These are phyloP conservation scores for Microcera coccophila DNA, from an alignment of 2,329 filamentous ascomycete genomes.

Conservation along the genomic window DNA sequence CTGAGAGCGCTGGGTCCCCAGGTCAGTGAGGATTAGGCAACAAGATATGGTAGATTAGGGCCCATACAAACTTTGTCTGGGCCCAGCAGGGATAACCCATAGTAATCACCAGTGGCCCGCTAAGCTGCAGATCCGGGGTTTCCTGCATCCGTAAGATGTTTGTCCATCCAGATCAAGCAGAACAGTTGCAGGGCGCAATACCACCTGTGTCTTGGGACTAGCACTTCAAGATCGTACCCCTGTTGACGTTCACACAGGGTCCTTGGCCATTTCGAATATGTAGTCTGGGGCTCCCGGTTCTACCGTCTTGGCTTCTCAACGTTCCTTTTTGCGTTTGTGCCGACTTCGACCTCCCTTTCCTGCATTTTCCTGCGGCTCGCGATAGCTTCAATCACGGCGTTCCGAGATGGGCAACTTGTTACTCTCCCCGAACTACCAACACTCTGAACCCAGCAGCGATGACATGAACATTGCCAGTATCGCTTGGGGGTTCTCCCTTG, in stretches of 20 bases:
- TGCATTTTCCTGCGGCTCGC: constrained; percentile 1
- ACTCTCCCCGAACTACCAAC: constrained; percentile 12
- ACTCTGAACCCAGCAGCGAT: constrained; percentile 12
- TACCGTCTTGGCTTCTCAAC: background rate
- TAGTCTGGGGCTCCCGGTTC: constrained; percentile 9
- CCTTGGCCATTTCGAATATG: constrained; percentile 8
- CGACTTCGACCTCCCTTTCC: constrained; percentile 1
- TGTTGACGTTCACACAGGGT: constrained; percentile 9
- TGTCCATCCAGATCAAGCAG: constrained; percentile 9
- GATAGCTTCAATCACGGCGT: background rate
- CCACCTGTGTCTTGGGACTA: background rate
- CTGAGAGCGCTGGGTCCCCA: background rate
- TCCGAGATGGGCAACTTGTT: constrained; percentile 17
- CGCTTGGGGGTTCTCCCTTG: constrained; percentile 25
- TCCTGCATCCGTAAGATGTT: no score
- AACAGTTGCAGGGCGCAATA: background rate
- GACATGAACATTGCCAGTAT: constrained; percentile 29
- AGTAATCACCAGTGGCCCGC: constrained; percentile 16
- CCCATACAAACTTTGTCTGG: background rate
- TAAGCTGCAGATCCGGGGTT: constrained; percentile 19
- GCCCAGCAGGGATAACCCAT: constrained; percentile 3
- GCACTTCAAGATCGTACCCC: constrained; percentile 6
- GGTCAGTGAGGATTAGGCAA: background rate
- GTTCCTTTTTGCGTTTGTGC: background rate
- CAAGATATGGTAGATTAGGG: background rate